Conservation (phyloP, 2,329 filamentous ascomycete genomes). For the Pyrenophora tritici-repentis region DNA sequence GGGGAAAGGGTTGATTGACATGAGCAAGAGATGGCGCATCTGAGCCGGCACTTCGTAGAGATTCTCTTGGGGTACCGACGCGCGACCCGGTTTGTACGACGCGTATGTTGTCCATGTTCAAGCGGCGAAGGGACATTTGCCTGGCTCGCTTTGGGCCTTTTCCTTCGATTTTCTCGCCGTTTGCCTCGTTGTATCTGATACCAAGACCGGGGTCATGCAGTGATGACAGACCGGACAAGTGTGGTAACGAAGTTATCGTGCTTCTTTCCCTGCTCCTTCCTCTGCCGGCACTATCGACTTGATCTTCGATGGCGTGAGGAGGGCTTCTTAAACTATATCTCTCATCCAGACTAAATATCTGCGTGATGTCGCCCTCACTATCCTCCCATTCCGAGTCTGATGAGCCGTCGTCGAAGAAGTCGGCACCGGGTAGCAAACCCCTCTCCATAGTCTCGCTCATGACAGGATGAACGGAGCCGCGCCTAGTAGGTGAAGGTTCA, state of each 20-base stretch:
- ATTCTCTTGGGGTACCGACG: constrained; percentile 25
- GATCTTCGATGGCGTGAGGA: constrained; percentile 1
- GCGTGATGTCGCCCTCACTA: constrained; percentile 23
- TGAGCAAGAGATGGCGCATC: constrained; percentile 6
- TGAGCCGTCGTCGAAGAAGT: constrained; percentile 38
- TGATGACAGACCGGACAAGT: constrained; percentile 14
- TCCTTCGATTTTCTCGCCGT: background rate
- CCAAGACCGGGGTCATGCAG: constrained; percentile 12
- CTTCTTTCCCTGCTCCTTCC: constrained; percentile 20
- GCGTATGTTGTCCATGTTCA: constrained; percentile 26
- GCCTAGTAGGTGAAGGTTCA: constrained; percentile 23
- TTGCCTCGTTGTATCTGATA: background rate
- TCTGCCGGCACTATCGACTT: background rate
- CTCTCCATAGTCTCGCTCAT: constrained; percentile 32
- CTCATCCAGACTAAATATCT: constrained; percentile 13
- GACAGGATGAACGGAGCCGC: constrained; percentile 29
- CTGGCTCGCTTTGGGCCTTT: constrained; percentile 24
- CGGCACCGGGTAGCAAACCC: constrained; percentile 23
- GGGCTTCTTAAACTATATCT: constrained; percentile 10
- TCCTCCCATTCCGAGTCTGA: constrained; percentile 34
- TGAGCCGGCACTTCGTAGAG: constrained; percentile 19
- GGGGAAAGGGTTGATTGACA: background rate
- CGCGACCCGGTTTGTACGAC: constrained; percentile 31
- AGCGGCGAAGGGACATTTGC: constrained; percentile 29
- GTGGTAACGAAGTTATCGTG: constrained; percentile 22